phyloP scores from a whole-genome alignment of 2,329 filamentous ascomycete genomes.

The Xylaria sp. region DNA sequence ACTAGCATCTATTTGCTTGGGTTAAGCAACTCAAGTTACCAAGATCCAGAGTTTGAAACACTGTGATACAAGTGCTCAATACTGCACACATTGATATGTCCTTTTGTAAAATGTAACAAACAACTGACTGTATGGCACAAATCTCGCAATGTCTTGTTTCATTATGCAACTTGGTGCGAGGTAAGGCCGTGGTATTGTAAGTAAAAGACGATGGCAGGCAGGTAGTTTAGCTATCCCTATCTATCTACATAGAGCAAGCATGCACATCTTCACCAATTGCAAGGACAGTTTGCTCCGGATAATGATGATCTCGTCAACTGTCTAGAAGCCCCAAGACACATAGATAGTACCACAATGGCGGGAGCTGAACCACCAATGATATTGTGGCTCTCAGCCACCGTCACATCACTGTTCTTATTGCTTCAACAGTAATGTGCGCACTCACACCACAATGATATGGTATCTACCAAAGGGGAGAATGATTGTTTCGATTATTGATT shows the following conservation, averaged over 20 bases:
- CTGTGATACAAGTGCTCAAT: not conserved
- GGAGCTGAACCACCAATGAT: slow-evolving; percentile 28
- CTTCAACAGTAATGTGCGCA: slow-evolving; percentile 22
- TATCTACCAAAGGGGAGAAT: not conserved
- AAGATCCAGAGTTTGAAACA: slow-evolving; percentile 1
- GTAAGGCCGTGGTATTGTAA: not conserved
- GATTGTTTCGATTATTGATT: slow-evolving; percentile 29
- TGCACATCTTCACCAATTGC: slow-evolving; percentile 7
- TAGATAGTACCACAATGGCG: not conserved
- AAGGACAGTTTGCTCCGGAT: not conserved
- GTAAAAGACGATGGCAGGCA: not conserved
- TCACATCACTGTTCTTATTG: slow-evolving; percentile 20
- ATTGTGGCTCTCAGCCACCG: slow-evolving; percentile 22
- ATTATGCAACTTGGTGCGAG: not conserved
- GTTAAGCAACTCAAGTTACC: not conserved
- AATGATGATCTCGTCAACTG: slow-evolving; percentile 6
- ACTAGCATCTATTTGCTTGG: not conserved
- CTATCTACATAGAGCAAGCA: not conserved
- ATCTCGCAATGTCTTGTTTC: not conserved
- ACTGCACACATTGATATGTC: slow-evolving; percentile 1
- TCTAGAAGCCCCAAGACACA: slow-evolving; percentile 3
- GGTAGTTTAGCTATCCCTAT: slow-evolving; percentile 11
- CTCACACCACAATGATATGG: slow-evolving; percentile 6
- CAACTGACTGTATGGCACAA: not conserved
- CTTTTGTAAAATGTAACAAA: slow-evolving; percentile 2